Evolutionary conservation across 2,329 filamentous ascomycete genomes (phyloP), one percentile per base, ranked within the genome.

Genomic region (Diaporthe batatas): DNA sequence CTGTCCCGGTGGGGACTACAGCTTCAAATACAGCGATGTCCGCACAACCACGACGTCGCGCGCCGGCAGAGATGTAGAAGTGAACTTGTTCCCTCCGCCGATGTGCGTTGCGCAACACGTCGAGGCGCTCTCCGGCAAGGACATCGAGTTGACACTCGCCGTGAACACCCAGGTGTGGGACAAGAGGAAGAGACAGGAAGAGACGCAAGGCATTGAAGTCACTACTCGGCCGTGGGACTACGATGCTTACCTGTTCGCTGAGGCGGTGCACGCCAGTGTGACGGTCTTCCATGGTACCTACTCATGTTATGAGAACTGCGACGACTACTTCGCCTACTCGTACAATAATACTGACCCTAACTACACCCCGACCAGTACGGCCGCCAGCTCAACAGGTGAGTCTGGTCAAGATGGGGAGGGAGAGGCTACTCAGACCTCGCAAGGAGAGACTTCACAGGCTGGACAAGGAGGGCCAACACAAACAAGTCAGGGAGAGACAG

Each of bases 201-300:
- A 25, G 14, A 59, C 57, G 12, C 10, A n/a, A 11, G 36, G 12
- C 5, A 34, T 2, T 3, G n/a, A 12, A 10, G n/a, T 25, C n/a
- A 59, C 36, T 10, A 39, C 36, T 10, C 36, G 36, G n/a, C 57
- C 14, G 36, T 42, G 57, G 57, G 14, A 59, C 36, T 42, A 59
- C 12, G n/a, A 14, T 12, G 36, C 6, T 59, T 12, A 42, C 12
- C n/a, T 59, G 11, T 59, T 59, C 21, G 57, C 34, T 2, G 21
- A 42, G 57, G n/a, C 10, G 34, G 36, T 34, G 12, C 11, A 16
- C 5, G n/a, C n/a, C 12, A 3, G 2, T 6, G 12, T 42, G n/a
- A 59, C 36, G 21, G 36, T 42, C 36, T 59, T 59, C 57, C 57
- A 59, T 18, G 57, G 57, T 8, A 59, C 36, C 1, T 42, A 25